These are phyloP conservation scores for Pythium myriotylum DNA, from an alignment of 352 stramenopile species.

Conservation along the genomic window DNA sequence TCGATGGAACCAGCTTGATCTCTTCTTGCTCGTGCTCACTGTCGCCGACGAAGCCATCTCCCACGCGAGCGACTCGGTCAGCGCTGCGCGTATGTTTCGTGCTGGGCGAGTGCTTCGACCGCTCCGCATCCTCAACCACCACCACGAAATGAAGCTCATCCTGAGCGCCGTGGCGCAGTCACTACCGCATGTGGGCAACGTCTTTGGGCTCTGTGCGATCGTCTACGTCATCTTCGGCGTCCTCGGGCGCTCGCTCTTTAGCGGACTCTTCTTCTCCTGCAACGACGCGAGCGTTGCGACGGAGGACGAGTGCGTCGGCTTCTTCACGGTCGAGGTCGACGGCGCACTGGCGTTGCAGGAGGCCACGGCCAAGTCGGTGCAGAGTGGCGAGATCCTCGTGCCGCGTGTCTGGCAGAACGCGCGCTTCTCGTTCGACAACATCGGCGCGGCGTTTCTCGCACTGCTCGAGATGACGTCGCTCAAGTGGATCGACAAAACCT, in stretches of 20 bases:
- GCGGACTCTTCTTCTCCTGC: conserved; percentile 65
- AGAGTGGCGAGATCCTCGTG: conserved; percentile 42
- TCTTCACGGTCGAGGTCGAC: conserved; percentile 51
- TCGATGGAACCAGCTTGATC: conserved; percentile 77
- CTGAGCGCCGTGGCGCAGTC: conserved; percentile 69
- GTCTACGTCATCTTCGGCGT: conserved; percentile 83
- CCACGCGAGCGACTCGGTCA: conserved; percentile 38
- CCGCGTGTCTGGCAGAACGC: conserved; percentile 69
- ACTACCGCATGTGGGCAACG: conserved; percentile 72
- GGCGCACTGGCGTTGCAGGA: conserved; percentile 30
- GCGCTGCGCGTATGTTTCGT: conserved; percentile 60
- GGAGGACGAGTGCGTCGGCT: conserved; percentile 54
- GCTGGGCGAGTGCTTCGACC: conserved; percentile 66
- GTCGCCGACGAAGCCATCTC: conserved; percentile 62
- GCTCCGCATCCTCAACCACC: conserved; percentile 74
- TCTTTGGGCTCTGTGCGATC: conserved; percentile 69
- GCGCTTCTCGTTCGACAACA: conserved; percentile 82
- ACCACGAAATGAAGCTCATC: conserved; percentile 80
- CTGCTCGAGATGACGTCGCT: conserved; percentile 82
- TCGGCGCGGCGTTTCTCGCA: conserved; percentile 61
- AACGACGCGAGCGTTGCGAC: conserved; percentile 50
- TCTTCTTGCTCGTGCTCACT: conserved; percentile 57
- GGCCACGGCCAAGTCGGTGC: too few relatives aligned
- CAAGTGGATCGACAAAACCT: conserved; percentile 81
- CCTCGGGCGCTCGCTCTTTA: conserved; percentile 68